Evolutionary conservation across 306 rosid species (phyloP).

Genomic region (Corylus avellana): DNA sequence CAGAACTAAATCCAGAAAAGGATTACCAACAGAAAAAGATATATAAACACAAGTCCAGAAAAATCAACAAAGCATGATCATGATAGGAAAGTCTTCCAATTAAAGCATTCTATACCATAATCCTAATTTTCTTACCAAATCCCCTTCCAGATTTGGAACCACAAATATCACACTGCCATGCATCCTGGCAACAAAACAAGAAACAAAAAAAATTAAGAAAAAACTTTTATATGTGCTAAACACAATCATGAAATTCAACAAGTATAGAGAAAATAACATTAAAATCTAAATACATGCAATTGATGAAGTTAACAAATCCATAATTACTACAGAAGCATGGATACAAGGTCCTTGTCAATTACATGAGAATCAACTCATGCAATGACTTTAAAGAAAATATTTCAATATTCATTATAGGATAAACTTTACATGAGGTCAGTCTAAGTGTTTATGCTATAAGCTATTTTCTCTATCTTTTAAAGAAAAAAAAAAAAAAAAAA

Average conservation of each 20-base stretch:
- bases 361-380: background rate
- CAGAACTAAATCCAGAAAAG: conserved; percentile 1
- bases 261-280: background rate
- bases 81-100: background rate
- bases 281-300: background rate
- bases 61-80: background rate
- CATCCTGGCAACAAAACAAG: conserved; percentile 54
- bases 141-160: conserved; percentile 98
- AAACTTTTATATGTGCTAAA: background rate
- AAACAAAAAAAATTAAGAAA: background rate
- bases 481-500: conserved; percentile 5
- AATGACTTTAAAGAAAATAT: background rate
- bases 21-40: background rate
- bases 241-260: conserved; percentile 1
- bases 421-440: background rate
- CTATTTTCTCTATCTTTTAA: background rate
- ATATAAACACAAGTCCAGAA: background rate
- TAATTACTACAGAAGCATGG: background rate
- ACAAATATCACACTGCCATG: conserved; percentile 96
- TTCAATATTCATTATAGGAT: background rate
- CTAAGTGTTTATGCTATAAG: background rate
- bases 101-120: background rate
- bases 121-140: conserved; percentile 63
- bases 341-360: background rate
- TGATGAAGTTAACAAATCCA: background rate